Evolutionary conservation across 306 rosid genomes (phyloP), one percentile per base, ranked within the genome.

Genomic region (Senna tora): DNA sequence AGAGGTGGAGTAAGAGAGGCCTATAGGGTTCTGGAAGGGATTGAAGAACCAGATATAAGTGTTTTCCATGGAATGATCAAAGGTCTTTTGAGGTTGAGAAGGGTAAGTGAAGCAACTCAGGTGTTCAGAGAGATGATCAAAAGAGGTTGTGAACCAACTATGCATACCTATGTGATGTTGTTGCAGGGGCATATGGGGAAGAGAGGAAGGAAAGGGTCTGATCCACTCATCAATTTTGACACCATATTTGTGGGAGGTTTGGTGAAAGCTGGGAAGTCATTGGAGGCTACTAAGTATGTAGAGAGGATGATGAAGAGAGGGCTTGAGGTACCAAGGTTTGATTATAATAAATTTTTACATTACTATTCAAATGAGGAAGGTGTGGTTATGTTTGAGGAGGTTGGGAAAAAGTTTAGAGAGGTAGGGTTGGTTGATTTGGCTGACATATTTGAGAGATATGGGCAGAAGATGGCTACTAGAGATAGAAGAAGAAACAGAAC

Each of bases 341-440:
- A 93, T 67, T 93, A 93, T 34, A 93, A 86, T 20, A 84, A 84
- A 42, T 93, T 93, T 75, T 81, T 90, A 87, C 81, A 93, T 38
- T 84, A 87, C 43, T 86, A 81, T 73, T 90, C 98, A 1, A 93
- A 84, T 67, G 96, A 90, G 82, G 89, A 89, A 58, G 98, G 98
- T 11, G 89, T 77, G 39, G 42, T 45, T 4, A 89, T 93, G 96
- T 90, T 90, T 82, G 91, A 84, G 82, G 97, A 84, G 75, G 81
- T 84, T 70, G 89, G 82, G 54, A 89, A 87, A 71, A 93, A 83
- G 81, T 46, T 90, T 77, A 89, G 96, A 69, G 93, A 88, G 77
- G 92, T 78, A 43, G 96, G 97, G 32, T 69, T 80, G 83, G 34
- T 89, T 78, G 98, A 89, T 83, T 83, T 93, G 94, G 98, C 96